These are phyloP conservation scores for Daldinia concentrica DNA, from an alignment of 495 filamentous ascomycete species.

Conservation along the genomic window DNA sequence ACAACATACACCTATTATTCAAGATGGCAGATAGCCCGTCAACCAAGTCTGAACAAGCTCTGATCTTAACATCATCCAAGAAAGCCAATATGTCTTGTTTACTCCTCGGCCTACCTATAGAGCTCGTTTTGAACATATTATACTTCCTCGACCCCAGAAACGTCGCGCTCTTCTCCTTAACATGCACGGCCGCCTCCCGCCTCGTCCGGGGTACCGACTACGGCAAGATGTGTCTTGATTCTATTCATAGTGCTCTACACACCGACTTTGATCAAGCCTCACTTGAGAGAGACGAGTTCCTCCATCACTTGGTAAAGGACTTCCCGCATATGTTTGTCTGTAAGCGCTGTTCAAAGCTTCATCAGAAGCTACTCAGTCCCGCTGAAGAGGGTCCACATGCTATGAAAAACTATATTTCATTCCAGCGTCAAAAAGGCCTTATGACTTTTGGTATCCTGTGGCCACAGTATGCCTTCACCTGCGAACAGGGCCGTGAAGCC, in stretches of 20 bases:
- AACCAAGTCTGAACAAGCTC: not conserved
- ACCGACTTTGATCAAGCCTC: not conserved
- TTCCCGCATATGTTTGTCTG: slow-evolving; percentile 13
- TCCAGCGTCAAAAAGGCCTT: not conserved
- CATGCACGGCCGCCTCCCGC: slow-evolving; percentile 13
- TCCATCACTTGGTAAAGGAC: slow-evolving; percentile 10
- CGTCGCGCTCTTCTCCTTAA: slow-evolving; percentile 19
- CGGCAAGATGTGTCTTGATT: not conserved
- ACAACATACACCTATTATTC: too few species aligned
- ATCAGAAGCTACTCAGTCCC: not conserved
- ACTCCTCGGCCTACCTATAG: slow-evolving; percentile 18
- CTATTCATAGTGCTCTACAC: slow-evolving; percentile 2
- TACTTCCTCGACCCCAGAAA: slow-evolving; percentile 9
- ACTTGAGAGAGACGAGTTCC: slow-evolving; percentile 3
- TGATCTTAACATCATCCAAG: not conserved
- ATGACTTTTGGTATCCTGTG: slow-evolving; percentile 32
- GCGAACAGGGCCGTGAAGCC: not conserved
- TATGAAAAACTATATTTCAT: not conserved
- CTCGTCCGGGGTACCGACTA: not conserved
- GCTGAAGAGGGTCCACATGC: not conserved
- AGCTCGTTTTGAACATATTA: slow-evolving; percentile 13
- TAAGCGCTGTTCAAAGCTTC: slow-evolving; percentile 15
- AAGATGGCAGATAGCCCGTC: not conserved
- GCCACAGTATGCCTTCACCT: slow-evolving; percentile 23
- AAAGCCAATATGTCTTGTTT: not conserved